Evolutionary conservation across 164 flowering plant genomes (phyloP), one percentile per base, ranked within the genome.

Genomic region (Chimonanthus salicifolius): DNA sequence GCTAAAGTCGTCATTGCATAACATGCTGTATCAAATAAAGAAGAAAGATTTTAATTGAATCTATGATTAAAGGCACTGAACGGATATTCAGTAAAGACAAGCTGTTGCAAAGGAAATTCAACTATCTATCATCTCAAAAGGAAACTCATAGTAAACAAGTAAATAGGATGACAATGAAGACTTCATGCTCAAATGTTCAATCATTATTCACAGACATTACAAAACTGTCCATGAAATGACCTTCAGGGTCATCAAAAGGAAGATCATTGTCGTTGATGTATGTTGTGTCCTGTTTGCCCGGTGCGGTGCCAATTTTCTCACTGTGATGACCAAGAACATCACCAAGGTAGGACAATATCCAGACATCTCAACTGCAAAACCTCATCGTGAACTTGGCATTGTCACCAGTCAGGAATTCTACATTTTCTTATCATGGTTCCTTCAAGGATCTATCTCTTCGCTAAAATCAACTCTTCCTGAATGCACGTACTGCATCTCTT

Each of bases 401-500:
- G 33, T 33, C 33, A 33, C 33, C 33, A n/a, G 33, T 33, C 33
- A 33, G 33, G 33, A 33, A 33, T 33, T 1, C 33, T 54, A 8
- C 60, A n/a, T 18, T 21, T 63, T 21, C 10, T 6, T 66, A 33
- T 4, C n/a, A 44, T 44, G 49, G 48, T 44, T 66, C 4, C n/a
- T 44, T 66, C 49, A 66, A 66, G 68, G 68, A 45, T 89, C 88
- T 47, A 86, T 71, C 68, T 85, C 90, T 67, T 83, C 75, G 6
- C 92, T 87, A 58, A 90, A 77, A 9, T 67, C 72, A 16, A 92
- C 85, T 63, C 85, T 87, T 20, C 98, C 96, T 66, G 83, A 68
- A 83, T 89, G 90, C 73, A 92, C 94, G 72, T 80, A 92, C 58
- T 84, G 92, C 97, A 92, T 87, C 82, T 94, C 98, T 83, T 94